These are phyloP conservation scores for Populus nigra DNA, from an alignment of 345 rosid species.

Conservation along the genomic window DNA sequence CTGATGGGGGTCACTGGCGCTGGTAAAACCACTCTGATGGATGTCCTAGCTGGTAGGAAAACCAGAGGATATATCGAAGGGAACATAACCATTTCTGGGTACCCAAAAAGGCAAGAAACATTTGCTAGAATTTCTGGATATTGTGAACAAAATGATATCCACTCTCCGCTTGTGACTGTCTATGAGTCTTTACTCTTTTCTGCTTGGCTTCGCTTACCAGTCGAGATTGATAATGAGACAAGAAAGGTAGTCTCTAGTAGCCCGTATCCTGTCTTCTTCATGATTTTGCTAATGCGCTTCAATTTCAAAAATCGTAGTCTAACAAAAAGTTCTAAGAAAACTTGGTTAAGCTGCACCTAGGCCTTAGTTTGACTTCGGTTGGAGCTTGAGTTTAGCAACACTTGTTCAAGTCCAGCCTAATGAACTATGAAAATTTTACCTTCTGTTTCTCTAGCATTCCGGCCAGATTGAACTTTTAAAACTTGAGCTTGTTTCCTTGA, in stretches of 20 bases:
- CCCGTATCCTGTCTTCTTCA: too few species aligned
- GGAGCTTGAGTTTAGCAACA: too few species aligned
- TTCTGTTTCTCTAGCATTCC: too few species aligned
- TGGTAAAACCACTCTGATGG: constrained; percentile 87
- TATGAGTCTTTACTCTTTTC: constrained; percentile 70
- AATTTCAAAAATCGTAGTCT: not conserved
- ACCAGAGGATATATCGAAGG: constrained; percentile 78
- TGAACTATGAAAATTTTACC: not conserved
- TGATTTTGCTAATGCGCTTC: not conserved
- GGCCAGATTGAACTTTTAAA: too few species aligned
- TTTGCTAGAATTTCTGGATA: constrained; percentile 80
- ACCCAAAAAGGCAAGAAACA: constrained; percentile 71
- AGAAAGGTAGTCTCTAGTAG: constrained; percentile 44
- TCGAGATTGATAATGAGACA: constrained; percentile 37
- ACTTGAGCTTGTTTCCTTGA: too few species aligned
- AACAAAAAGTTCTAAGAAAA: too few species aligned
- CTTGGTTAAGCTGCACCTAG: too few species aligned
- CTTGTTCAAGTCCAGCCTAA: too few species aligned
- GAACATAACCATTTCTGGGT: constrained; percentile 62
- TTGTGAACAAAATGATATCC: constrained; percentile 76
- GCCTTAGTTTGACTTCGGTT: too few species aligned
- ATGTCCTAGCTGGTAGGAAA: constrained; percentile 85
- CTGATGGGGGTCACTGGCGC: constrained; percentile 78
- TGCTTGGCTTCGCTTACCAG: constrained; percentile 70
- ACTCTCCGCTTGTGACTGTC: constrained; percentile 73